These are phyloP conservation scores for Vinca minor DNA, from an alignment of 257 asterid genomes.

Conservation along the genomic window DNA sequence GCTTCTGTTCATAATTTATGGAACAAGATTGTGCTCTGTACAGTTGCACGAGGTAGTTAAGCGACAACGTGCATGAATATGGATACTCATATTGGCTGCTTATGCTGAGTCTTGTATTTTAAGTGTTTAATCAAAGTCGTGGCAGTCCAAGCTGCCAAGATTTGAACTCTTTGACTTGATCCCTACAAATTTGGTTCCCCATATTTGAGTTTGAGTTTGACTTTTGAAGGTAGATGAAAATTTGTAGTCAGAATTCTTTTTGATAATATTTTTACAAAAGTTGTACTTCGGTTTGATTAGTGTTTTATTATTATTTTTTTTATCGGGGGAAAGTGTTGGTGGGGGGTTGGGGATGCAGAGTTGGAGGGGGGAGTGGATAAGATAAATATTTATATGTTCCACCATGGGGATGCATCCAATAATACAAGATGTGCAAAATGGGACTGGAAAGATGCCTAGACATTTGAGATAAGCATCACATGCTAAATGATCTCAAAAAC, in stretches of 20 bases:
- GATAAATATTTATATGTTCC: too few relatives aligned
- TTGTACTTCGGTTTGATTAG: too few relatives aligned
- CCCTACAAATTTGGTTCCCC: neutral
- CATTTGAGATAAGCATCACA: neutral
- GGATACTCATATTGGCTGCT: neutral
- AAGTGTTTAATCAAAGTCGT: neutral
- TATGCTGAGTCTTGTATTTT: neutral
- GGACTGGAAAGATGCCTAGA: too few relatives aligned
- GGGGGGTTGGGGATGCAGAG: too few relatives aligned
- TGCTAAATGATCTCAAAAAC: neutral
- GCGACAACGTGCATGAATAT: neutral
- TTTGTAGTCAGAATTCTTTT: neutral
- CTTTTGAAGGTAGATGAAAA: too few relatives aligned
- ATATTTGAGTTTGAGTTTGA: neutral
- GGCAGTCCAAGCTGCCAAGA: neutral
- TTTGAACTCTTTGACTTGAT: neutral
- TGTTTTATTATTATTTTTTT: too few relatives aligned
- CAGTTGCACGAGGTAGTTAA: neutral
- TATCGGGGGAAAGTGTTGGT: too few relatives aligned
- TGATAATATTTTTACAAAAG: neutral
- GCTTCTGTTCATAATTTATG: conserved; percentile 1
- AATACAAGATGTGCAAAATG: too few relatives aligned
- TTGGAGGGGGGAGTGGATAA: too few relatives aligned
- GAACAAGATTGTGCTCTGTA: neutral
- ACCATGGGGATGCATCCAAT: too few relatives aligned